Base-by-base conservation (phyloP, 495 filamentous ascomycete genomes). In the Talaromyces stipitatus region DNA sequence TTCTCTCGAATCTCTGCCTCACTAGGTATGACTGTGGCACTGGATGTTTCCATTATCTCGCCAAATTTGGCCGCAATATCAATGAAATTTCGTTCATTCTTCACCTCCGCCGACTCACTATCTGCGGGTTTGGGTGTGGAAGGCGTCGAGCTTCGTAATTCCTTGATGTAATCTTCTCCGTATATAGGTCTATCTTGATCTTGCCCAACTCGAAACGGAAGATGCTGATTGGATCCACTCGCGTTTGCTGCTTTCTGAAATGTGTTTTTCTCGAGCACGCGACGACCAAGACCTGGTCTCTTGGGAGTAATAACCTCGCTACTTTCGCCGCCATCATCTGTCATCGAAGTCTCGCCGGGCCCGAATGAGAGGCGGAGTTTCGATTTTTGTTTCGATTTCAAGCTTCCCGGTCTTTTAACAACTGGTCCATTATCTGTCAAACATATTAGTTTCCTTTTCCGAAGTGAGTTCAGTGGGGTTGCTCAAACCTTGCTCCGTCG, bases 1-100 rank as follows among this genome's bases (percentile, higher is more conserved):
- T 94, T 94, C 68, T 95, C 91, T 48, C 82, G 80, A 38, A 97
- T 96, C 63, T 97, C 88, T n/a, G 88, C 82, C 64, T 90, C 87
- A 23, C 85, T 90, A 3, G 92, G 88, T 54, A 97, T 91, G 2
- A 71, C 65, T 2, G 77, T 67, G 41, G 60, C 64, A 14, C 61
- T 61, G 12, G 69, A 66, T 10, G 70, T 61, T 24, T 60, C 62
- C 66, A 73, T 75, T 16, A 77, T 55, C 18, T 80, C 72, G 3
- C 82, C 84, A 58, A 88, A 87, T 55, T 87, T 87, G 4, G 82
- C 78, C 4, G 79, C 77, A 11, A 85, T 73, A 62, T 92, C 90
- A 5, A 97, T 75, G 2, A 86, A 73, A 56, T 80, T 72, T 23
- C 78, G 80, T 22, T 80, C 78, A 41, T 78, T 77, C 22, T 83